These are phyloP conservation scores for Termitomyces sp. DNA, from an alignment of 768 basidiomycete species.

Conservation along the genomic window DNA sequence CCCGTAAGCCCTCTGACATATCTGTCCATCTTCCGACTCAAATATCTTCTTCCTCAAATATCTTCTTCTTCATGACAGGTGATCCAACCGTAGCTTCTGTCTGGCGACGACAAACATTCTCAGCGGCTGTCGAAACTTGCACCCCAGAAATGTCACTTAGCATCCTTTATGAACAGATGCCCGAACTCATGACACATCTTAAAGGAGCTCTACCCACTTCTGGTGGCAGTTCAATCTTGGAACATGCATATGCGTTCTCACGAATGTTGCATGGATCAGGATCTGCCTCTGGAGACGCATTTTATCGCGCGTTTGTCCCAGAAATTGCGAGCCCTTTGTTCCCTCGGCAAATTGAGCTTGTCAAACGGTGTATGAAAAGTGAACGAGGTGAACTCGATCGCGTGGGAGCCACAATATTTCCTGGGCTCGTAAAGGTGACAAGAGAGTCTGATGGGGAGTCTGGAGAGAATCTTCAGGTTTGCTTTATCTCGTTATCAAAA, in stretches of 20 bases:
- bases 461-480: constrained; percentile 51
- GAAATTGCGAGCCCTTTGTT: constrained; percentile 74
- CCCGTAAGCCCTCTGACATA: constrained; percentile 48
- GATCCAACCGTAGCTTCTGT: constrained; percentile 87
- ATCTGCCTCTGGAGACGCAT: constrained; percentile 62
- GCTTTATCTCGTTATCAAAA: constrained; percentile 11
- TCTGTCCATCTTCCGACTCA: not conserved
- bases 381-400: constrained; percentile 71
- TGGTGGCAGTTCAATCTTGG: constrained; percentile 57
- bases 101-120: constrained; percentile 89
- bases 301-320: constrained; percentile 85
- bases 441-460: constrained; percentile 35
- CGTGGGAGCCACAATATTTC: constrained; percentile 85
- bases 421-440: constrained; percentile 81
- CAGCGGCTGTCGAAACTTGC: constrained; percentile 77
- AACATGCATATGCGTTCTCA: constrained; percentile 75
- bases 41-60: constrained; percentile 21
- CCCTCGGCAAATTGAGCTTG: constrained; percentile 78
- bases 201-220: constrained; percentile 37
- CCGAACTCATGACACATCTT: constrained; percentile 57
- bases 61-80: constrained; percentile 39
- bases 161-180: constrained; percentile 72
- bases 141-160: constrained; percentile 65
- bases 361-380: constrained; percentile 76
- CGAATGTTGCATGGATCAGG: constrained; percentile 82